A percentile compares a stretch with the other conserved stretches of the same genome.
phyloP scores from a whole-genome alignment of 306 rosid genomes.

The Medicago ruthenica region DNA sequence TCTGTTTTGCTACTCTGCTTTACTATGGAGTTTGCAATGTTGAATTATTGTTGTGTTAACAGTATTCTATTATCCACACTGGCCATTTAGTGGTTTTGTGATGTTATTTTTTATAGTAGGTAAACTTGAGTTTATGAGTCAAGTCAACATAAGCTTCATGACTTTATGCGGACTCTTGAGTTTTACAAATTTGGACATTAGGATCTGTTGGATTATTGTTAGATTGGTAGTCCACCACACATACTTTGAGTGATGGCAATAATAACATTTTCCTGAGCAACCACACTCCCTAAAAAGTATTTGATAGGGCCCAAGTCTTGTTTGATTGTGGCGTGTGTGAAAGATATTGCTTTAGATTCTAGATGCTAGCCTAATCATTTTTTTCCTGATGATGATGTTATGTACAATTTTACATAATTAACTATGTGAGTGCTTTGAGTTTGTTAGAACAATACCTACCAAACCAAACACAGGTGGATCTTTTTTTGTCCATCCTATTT shows the following conservation, averaged over 20 bases:
- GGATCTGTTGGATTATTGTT: neutral
- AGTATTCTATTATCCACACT: neutral
- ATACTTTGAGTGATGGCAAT: constrained; percentile 7
- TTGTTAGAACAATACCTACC: constrained; percentile 20
- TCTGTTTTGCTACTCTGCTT: neutral
- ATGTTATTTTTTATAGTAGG: neutral
- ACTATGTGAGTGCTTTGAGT: neutral
- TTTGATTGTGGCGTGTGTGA: neutral
- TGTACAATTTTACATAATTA: neutral
- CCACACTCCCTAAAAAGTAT: neutral
- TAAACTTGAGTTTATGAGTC: neutral
- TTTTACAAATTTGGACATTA: neutral
- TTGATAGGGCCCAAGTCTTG: neutral
- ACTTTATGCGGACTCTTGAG: neutral
- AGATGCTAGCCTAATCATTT: constrained; percentile 4
- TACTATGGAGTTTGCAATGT: neutral
- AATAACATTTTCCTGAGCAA: neutral
- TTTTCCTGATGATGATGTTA: neutral
- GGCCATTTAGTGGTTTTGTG: neutral
- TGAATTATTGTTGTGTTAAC: constrained; percentile 4
- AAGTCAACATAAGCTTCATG: neutral
- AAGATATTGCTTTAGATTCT: constrained; percentile 4
- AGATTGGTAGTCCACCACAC: neutral
- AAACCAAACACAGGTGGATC: neutral
- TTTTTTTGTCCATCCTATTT: neutral